Evolutionary conservation across 1,284 basidiomycete genomes (phyloP).

Genomic region (Mycena sp.): DNA sequence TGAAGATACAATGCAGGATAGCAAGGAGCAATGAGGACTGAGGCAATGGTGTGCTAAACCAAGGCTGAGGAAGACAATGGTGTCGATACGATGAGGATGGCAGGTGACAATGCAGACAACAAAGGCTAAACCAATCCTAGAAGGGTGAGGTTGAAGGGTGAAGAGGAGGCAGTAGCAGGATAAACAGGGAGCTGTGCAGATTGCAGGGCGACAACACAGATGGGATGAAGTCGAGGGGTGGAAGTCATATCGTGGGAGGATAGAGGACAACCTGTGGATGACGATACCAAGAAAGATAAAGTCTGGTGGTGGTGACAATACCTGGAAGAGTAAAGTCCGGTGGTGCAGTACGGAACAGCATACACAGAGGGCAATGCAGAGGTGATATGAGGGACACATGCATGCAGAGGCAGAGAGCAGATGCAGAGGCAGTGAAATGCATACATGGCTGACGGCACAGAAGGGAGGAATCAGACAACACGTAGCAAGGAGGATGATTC

Average conservation of each 20-base stretch:
- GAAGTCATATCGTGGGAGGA: constrained; percentile 9
- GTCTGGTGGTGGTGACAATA: background rate
- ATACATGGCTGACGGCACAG: constrained; percentile 2
- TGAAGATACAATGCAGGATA: no score
- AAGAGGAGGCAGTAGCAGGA: constrained; percentile 2
- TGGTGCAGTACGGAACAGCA: constrained; percentile 3
- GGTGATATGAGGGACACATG: constrained; percentile 5
- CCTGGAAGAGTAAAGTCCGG: background rate
- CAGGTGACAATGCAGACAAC: no score
- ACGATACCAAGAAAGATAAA: background rate
- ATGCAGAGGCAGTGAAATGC: constrained; percentile 9
- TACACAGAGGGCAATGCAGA: constrained; percentile 2
- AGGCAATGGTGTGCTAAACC: no score
- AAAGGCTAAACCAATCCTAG: no score
- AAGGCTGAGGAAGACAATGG: no score
- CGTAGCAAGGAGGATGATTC: constrained; percentile 9
- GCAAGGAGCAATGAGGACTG: no score
- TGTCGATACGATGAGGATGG: no score
- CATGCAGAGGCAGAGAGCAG: background rate
- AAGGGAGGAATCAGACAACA: constrained; percentile 14
- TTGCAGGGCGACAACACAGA: constrained; percentile 5
- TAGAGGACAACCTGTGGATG: constrained; percentile 3
- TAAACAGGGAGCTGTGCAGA: background rate
- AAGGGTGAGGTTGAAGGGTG: no score
- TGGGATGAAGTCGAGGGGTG: constrained; percentile 5